Evolutionary conservation across 2,329 filamentous ascomycete genomes (phyloP).

Genomic region (Talaromyces sp.): DNA sequence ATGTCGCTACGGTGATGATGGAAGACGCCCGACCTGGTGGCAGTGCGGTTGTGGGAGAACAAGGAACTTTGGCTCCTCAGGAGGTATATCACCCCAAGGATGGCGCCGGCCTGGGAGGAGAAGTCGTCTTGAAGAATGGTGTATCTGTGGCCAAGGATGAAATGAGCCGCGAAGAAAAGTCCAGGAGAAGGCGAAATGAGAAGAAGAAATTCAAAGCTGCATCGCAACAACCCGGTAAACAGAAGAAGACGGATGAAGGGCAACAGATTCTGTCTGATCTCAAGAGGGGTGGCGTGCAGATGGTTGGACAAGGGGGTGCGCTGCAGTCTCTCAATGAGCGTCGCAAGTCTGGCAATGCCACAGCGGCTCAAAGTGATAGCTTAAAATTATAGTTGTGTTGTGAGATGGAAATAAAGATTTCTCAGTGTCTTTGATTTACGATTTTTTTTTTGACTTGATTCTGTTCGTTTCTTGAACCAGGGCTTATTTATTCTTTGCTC

Average conservation of each 20-base stretch:
- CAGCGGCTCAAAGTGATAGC: constrained; percentile 4
- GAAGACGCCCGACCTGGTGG: constrained; percentile 90
- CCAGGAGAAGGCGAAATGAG: constrained; percentile 69
- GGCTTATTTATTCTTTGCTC: neutral
- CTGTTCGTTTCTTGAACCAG: neutral
- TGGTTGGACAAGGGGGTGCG: constrained; percentile 87
- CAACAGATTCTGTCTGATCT: constrained; percentile 62
- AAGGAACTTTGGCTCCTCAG: constrained; percentile 81
- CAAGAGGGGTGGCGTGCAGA: constrained; percentile 82
- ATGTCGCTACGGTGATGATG: constrained; percentile 89
- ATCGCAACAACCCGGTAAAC: constrained; percentile 44
- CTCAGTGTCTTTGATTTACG: neutral
- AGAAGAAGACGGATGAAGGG: constrained; percentile 44
- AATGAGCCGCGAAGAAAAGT: constrained; percentile 82
- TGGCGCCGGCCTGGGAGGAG: constrained; percentile 59
- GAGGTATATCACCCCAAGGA: constrained; percentile 85
- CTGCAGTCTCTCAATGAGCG: constrained; percentile 80
- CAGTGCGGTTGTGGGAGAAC: constrained; percentile 57
- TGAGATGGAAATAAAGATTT: neutral
- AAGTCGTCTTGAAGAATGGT: constrained; percentile 74
- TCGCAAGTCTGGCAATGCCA: constrained; percentile 53
- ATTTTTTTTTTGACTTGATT: neutral
- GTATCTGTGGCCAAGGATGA: constrained; percentile 77
- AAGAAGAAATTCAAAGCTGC: constrained; percentile 77
- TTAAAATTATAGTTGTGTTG: constrained; percentile 12